Evolutionary conservation across 768 basidiomycete genomes (phyloP), one percentile per base, ranked within the genome.

Genomic region (Pisolithus albus): DNA sequence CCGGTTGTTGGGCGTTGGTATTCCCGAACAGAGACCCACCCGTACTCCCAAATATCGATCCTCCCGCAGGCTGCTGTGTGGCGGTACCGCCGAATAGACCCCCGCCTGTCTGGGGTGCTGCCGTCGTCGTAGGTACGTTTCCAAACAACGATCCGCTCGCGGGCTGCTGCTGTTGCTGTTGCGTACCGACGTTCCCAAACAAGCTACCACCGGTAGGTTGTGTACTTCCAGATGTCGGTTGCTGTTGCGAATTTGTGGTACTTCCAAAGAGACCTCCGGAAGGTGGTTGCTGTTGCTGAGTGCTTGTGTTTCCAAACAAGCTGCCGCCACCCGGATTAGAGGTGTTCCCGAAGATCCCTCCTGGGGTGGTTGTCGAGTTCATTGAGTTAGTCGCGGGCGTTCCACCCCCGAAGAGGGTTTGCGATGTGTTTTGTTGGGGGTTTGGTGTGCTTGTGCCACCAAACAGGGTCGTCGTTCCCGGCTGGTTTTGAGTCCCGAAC

Each of bases 141-240:
- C 32, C 55, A 36, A 61, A 64, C n/a, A 63, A 47, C 47, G 24
- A 53, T 30, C 61, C 61, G 13, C 46, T 42, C 15, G 57, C 48
- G 6, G 59, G 51, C 50, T 56, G 63, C 42, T 60, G 64, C 28
- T 70, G 66, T 55, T 1, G 62, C 57, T 26, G 67, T 41, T 34
- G 61, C 44, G 54, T 23, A 16, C 52, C 45, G 23, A 64, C 11
- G 23, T 64, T 64, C 39, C 60, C 65, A 30, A 65, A 65, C 51
- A 52, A 49, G n/a, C 26, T 16, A 4, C 51, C 47, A 21, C 32
- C 18, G 18, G 5, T 21, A 10, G 46, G 46, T 19, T 57, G 53
- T 13, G 56, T 26, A 1, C 46, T 49, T 18, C 61, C 52, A 28
- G 61, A 49, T 7, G 54, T 43, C 11, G 57, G 50, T 32, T 46